Evolutionary conservation across 2,329 filamentous ascomycete species (phyloP).

Genomic region (Zasmidium cellare): DNA sequence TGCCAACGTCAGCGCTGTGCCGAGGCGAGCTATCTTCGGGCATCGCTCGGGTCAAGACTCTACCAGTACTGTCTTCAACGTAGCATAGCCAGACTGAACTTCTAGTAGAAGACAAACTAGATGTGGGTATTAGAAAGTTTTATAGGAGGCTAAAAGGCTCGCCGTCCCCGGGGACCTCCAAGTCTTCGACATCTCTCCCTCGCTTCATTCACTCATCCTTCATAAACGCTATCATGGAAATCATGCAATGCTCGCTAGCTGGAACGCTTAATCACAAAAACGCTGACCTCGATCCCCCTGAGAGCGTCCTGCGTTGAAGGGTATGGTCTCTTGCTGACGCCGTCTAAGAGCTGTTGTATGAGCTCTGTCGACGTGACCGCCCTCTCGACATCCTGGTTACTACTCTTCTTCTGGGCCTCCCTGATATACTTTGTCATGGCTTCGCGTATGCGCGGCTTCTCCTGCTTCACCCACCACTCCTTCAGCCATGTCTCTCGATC

Average conservation of each 20-base stretch:
- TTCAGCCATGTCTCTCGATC: constrained; percentile 57
- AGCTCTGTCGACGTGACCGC: constrained; percentile 51
- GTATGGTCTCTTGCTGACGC: constrained; percentile 55
- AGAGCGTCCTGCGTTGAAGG: constrained; percentile 44
- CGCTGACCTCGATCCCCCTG: constrained; percentile 48
- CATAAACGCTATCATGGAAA: constrained; percentile 1
- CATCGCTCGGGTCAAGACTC: neutral
- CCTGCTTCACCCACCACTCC: constrained; percentile 66
- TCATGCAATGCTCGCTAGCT: constrained; percentile 15
- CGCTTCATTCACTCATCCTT: neutral
- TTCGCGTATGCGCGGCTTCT: constrained; percentile 59
- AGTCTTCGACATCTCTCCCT: neutral
- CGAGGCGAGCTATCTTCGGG: neutral
- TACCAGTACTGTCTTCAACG: too few relatives aligned
- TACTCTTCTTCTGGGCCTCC: constrained; percentile 42
- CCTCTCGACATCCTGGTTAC: constrained; percentile 33
- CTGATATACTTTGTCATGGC: constrained; percentile 47
- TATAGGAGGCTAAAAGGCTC: neutral
- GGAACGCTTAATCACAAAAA: constrained; percentile 46
- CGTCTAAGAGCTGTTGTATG: constrained; percentile 60
- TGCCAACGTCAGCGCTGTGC: neutral
- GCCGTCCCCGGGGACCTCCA: too few relatives aligned
- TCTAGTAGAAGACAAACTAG: neutral
- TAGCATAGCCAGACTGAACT: too few relatives aligned
- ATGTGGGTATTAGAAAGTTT: constrained; percentile 4